A percentile compares a stretch with the other conserved stretches of the same genome.
phyloP scores from a whole-genome alignment of 305 asterid genomes.

The Caryopteris hybrid region DNA sequence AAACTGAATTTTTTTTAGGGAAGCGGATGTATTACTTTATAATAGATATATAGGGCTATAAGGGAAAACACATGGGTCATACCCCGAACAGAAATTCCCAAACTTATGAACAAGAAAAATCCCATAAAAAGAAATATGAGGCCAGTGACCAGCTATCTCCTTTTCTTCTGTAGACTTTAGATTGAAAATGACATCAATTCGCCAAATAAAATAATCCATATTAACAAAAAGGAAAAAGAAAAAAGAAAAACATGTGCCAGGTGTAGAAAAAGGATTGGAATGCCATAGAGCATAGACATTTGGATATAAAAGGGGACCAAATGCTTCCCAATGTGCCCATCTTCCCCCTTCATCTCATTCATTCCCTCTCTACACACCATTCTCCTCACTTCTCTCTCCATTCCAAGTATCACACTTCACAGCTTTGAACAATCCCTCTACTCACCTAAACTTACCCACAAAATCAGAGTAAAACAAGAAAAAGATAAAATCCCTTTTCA shows the following conservation, averaged over 20 bases:
- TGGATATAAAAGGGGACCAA: slow-evolving; percentile 40
- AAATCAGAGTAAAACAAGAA: too few species aligned
- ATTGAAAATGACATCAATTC: slow-evolving; percentile 43
- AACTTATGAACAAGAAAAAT: not conserved
- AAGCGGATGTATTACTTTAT: not conserved
- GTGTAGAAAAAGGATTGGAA: slow-evolving; percentile 27
- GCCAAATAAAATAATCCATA: not conserved
- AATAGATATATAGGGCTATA: not conserved
- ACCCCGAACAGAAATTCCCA: not conserved
- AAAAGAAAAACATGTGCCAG: slow-evolving; percentile 6
- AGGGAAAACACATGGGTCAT: not conserved
- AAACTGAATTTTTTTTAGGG: too few species aligned
- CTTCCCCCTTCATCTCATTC: slow-evolving; percentile 22
- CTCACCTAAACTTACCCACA: too few species aligned
- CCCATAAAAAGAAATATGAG: slow-evolving; percentile 19
- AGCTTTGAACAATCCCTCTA: too few species aligned
- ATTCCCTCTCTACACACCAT: too few species aligned
- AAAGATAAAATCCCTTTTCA: not conserved
- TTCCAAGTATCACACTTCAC: not conserved
- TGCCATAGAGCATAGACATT: not conserved
- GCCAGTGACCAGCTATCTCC: not conserved
- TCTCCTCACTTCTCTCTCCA: too few species aligned
- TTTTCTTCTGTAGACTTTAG: slow-evolving; percentile 34
- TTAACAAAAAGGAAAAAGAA: not conserved
- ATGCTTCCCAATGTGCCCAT: slow-evolving; percentile 4